Conservation (phyloP, 2,329 filamentous ascomycete genomes). For the Gnomoniopsis sp. region DNA sequence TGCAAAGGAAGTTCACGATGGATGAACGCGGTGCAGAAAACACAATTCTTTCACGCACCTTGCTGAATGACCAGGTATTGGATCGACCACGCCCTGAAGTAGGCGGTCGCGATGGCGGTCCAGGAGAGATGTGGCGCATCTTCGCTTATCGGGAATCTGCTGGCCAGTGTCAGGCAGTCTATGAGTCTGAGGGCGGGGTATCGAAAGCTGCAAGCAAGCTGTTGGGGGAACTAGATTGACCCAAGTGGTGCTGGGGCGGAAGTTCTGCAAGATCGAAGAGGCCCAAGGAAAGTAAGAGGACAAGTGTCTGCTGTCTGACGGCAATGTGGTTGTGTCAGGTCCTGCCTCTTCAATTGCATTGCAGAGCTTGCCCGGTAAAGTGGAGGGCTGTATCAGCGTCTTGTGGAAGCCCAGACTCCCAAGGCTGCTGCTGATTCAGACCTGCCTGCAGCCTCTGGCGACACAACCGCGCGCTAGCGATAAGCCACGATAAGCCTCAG, state of each 20-base stretch:
- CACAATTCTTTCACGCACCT: conserved; percentile 8
- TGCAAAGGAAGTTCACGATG: not conserved
- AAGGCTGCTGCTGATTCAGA: conserved; percentile 10
- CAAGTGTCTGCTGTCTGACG: not conserved
- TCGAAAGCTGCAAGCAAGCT: not conserved
- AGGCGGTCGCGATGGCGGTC: conserved; percentile 9
- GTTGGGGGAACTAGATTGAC: not conserved
- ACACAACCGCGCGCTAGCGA: conserved; percentile 2
- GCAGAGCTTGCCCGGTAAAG: not conserved
- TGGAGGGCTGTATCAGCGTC: not conserved
- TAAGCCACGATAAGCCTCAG: conserved; percentile 6
- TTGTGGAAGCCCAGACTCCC: conserved; percentile 1
- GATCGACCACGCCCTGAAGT: conserved; percentile 13
- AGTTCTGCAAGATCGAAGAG: no score
- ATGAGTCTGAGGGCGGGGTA: conserved; percentile 5
- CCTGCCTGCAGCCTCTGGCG: not conserved
- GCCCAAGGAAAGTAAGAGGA: not conserved
- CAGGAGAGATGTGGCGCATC: conserved; percentile 18
- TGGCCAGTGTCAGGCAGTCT: conserved; percentile 8
- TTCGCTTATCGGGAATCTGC: not conserved
- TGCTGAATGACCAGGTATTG: conserved; percentile 18
- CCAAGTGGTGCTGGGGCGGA: not conserved
- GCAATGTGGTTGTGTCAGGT: not conserved
- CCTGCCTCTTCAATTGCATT: not conserved
- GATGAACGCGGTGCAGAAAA: no score